phyloP scores from a whole-genome alignment of 2,329 filamentous ascomycete species.

The Paradendryphiella salina region DNA sequence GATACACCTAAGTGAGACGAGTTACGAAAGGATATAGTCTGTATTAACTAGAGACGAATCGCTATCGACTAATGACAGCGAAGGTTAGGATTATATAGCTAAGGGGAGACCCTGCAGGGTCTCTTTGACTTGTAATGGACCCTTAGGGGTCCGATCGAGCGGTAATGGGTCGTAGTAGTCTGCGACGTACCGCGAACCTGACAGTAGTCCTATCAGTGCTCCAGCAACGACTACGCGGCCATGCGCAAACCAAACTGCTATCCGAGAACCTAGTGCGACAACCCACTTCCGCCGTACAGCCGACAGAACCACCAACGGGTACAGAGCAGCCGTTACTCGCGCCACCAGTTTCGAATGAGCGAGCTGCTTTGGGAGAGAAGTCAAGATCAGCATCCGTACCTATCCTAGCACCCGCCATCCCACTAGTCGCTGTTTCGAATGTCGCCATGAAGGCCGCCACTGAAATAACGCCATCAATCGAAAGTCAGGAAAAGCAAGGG shows the following conservation, averaged over 20 bases:
- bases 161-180: too few relatives aligned
- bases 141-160: too few relatives aligned
- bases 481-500: background rate
- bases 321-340: background rate
- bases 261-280: background rate
- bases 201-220: constrained; percentile 10
- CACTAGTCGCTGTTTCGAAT: background rate
- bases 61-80: too few relatives aligned
- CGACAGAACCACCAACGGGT: background rate
- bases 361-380: background rate
- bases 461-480: background rate
- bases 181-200: too few relatives aligned
- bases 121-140: too few relatives aligned
- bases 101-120: too few relatives aligned
- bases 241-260: constrained; percentile 1
- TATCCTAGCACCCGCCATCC: background rate
- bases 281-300: background rate
- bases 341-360: background rate
- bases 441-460: background rate
- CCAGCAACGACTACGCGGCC: constrained; percentile 2
- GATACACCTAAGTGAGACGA: too few relatives aligned
- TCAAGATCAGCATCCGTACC: background rate
- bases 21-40: too few relatives aligned
- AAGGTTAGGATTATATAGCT: too few relatives aligned
- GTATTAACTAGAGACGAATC: too few relatives aligned